Evolutionary conservation across 2,329 filamentous ascomycete species (phyloP), one percentile per base, ranked within the genome.

Genomic region (Samsoniella hepiali): DNA sequence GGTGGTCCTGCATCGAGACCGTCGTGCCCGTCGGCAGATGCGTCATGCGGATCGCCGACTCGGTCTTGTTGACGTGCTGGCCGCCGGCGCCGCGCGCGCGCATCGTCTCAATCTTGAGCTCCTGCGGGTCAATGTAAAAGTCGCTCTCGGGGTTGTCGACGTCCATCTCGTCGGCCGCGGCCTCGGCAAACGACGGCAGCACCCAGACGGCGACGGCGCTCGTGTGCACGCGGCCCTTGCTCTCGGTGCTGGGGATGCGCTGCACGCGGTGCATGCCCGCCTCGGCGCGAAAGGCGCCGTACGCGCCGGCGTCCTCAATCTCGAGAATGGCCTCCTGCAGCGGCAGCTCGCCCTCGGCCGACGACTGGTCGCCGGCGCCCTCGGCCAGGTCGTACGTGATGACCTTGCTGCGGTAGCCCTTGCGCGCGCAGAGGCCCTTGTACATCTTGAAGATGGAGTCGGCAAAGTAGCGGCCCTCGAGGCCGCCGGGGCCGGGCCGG

Each of bases 11-110:
- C 84, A 98, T 96, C 13, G 88, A 89, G 15, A 98, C 93, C 2
- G 91, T 86, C 0, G 88, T 95, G 51, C 90, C 91, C 1, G 93
- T 96, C 2, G 95, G 95, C 7, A 90, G 77, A 78, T 99, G 95
- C 2, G 93, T 98, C 70, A 99, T 82, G 10, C 95, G 89, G 65
- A 99, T 91, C 3, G 95, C 95, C 36, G 92, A 97, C 78, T 99
- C 95, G 0, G 95, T 99, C 75, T 94, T 97, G 79, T 99, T 99
- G 73, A 99, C 95, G 77, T 99, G 95, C 79, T 99, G 95, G 1
- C 95, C 95, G 38, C 95, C 95, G 0, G 95, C 94, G 65, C 95
- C 95, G 53, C 91, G 82, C 0, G 95, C 93, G 17, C 93, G 85
- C 93, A 98, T 97, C 65, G 93, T 91, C 73, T 99, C 95, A 27